Conservation (phyloP, 2,329 filamentous ascomycete genomes). For the Passalora sequoiae region DNA sequence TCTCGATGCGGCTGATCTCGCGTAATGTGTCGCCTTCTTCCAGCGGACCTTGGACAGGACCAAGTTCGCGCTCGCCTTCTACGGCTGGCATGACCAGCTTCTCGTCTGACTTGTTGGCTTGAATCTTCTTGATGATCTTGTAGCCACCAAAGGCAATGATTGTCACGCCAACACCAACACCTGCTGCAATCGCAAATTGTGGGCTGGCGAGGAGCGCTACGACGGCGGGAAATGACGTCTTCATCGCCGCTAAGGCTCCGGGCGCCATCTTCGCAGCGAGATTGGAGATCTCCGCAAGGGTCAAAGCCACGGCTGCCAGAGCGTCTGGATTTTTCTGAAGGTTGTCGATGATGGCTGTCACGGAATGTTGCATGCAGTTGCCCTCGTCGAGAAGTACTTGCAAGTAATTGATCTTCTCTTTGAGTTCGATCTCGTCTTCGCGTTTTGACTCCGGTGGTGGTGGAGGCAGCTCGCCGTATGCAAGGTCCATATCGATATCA, state of each 20-base stretch:
- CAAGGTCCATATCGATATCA: constrained; percentile 81
- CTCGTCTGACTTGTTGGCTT: constrained; percentile 37
- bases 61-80: constrained; percentile 14
- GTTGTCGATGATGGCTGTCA: constrained; percentile 73
- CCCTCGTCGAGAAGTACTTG: constrained; percentile 78
- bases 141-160: constrained; percentile 93
- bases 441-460: constrained; percentile 51
- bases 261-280: constrained; percentile 80
- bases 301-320: constrained; percentile 87
- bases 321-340: constrained; percentile 80
- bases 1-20: constrained; percentile 54
- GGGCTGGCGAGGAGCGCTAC: constrained; percentile 83
- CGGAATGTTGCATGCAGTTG: constrained; percentile 81
- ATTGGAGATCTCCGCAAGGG: constrained; percentile 83
- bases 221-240: constrained; percentile 75
- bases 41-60: constrained; percentile 14
- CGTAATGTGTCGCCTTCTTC: constrained; percentile 53
- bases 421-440: constrained; percentile 54
- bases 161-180: constrained; percentile 85
- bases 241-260: constrained; percentile 67
- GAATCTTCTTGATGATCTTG: constrained; percentile 91
- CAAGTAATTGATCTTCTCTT: constrained; percentile 66
- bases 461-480: constrained; percentile 77
- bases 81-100: constrained; percentile 16
- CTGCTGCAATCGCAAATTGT: constrained; percentile 89